Evolutionary conservation across 1,284 basidiomycete species (phyloP).

Genomic region (Trametes sp.): DNA sequence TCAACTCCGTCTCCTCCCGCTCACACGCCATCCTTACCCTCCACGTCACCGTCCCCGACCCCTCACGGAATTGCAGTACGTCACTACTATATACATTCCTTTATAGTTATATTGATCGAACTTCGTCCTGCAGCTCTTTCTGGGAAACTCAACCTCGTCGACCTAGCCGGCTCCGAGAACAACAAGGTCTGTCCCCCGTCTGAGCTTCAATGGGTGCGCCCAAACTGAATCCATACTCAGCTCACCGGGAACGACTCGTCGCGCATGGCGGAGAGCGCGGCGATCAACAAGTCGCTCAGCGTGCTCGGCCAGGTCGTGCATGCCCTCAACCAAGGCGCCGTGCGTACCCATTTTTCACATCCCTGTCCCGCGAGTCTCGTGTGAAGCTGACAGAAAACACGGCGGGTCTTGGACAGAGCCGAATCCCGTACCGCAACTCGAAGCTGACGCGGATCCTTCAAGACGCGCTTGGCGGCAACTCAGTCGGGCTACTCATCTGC

Average conservation of each 20-base stretch:
- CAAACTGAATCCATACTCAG: conserved; percentile 43
- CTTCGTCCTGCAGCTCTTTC: conserved; percentile 50
- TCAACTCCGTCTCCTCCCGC: conserved; percentile 82
- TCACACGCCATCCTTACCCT: conserved; percentile 86
- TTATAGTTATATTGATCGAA: background rate
- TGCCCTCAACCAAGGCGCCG: conserved; percentile 77
- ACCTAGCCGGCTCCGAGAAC: conserved; percentile 88
- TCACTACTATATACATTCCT: background rate
- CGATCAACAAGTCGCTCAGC: conserved; percentile 87
- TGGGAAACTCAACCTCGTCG: conserved; percentile 85
- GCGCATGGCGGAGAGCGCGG: conserved; percentile 82
- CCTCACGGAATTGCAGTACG: conserved; percentile 56
- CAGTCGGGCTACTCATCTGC: conserved; percentile 81
- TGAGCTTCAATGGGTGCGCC: background rate
- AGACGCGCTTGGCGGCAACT: conserved; percentile 83
- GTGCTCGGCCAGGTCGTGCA: conserved; percentile 86
- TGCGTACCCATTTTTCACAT: too few relatives aligned
- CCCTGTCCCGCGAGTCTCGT: background rate
- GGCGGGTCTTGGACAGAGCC: conserved; percentile 52
- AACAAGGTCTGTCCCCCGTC: conserved; percentile 63
- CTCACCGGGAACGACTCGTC: conserved; percentile 83
- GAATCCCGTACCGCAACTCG: conserved; percentile 86
- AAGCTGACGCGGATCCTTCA: conserved; percentile 85
- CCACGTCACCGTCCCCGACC: conserved; percentile 61
- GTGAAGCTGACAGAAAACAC: background rate